These are phyloP conservation scores for Aurinia saxatilis DNA, from an alignment of 345 rosid species.

Conservation along the genomic window DNA sequence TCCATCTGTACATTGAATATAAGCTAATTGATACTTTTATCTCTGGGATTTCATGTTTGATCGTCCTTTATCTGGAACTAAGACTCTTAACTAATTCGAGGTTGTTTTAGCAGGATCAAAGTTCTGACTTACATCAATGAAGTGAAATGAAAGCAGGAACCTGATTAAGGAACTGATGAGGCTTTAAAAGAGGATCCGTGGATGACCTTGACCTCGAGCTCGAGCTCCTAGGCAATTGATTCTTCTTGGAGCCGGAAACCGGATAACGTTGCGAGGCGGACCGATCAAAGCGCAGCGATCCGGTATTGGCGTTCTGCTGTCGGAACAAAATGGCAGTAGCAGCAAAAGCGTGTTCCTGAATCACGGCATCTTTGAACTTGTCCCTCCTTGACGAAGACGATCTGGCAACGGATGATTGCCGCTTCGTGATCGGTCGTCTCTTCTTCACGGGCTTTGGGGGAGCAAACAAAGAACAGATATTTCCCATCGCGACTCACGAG, in stretches of 20 bases:
- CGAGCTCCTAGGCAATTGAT: constrained; percentile 78
- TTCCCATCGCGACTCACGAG: constrained; percentile 39
- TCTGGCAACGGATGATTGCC: constrained; percentile 36
- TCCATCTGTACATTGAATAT: too few species aligned
- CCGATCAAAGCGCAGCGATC: constrained; percentile 61
- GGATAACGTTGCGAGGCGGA: constrained; percentile 66
- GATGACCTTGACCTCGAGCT: constrained; percentile 82
- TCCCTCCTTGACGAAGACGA: constrained; percentile 52
- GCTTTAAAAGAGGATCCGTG: constrained; percentile 80
- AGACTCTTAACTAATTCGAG: too few species aligned
- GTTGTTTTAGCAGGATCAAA: too few species aligned
- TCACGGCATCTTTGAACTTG: constrained; percentile 48
- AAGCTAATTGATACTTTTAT: too few species aligned
- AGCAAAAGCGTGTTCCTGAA: constrained; percentile 70
- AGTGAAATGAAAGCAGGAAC: constrained; percentile 28
- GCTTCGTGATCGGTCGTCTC: constrained; percentile 31
- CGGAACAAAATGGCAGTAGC: constrained; percentile 67
- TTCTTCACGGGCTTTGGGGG: constrained; percentile 42
- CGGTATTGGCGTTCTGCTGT: constrained; percentile 37
- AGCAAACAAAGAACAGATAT: constrained; percentile 52
- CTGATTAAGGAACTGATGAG: constrained; percentile 86
- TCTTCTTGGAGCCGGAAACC: constrained; percentile 50
- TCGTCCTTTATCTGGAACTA: too few species aligned
- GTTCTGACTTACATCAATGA: too few species aligned
- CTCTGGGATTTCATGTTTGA: too few species aligned